These are phyloP conservation scores for Monosporozyma siamensis DNA, from an alignment of 805 yeast genomes.

Conservation along the genomic window DNA sequence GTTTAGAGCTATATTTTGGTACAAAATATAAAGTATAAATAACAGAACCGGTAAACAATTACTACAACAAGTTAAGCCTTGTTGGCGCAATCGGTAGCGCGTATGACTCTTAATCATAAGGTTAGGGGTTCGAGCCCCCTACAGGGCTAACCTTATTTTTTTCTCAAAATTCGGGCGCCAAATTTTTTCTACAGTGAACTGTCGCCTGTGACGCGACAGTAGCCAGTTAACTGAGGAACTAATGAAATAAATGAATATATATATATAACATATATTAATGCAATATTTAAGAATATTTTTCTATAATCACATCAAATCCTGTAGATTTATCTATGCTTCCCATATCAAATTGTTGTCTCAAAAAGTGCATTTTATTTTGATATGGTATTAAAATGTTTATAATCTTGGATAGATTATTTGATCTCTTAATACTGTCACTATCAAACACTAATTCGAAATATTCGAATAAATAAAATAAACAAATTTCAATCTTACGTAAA, in stretches of 20 bases:
- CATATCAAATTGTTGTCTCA: not conserved
- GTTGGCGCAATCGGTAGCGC: slow-evolving; percentile 12
- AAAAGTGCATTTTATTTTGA: not conserved
- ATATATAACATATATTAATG: no score
- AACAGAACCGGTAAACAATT: no score
- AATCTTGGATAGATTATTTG: not conserved
- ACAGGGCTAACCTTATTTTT: slow-evolving; percentile 6
- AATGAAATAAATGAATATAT: no score
- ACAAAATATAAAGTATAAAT: no score
- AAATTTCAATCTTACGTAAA: not conserved
- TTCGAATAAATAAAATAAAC: slow-evolving; percentile 2
- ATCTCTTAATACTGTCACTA: not conserved
- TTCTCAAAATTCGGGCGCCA: not conserved
- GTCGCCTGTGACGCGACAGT: no score
- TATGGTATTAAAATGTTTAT: not conserved
- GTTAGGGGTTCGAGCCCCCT: slow-evolving; percentile 12
- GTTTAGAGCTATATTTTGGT: no score
- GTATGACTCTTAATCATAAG: slow-evolving; percentile 10
- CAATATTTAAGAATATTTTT: not conserved
- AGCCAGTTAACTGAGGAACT: no score
- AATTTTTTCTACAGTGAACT: no score
- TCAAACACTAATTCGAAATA: slow-evolving; percentile 1
- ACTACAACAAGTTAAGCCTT: slow-evolving; percentile 5
- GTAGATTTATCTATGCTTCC: not conserved
- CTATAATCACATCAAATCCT: not conserved